Base-by-base conservation (phyloP, 164 flowering plant genomes). In the Liriodendron chinense region DNA sequence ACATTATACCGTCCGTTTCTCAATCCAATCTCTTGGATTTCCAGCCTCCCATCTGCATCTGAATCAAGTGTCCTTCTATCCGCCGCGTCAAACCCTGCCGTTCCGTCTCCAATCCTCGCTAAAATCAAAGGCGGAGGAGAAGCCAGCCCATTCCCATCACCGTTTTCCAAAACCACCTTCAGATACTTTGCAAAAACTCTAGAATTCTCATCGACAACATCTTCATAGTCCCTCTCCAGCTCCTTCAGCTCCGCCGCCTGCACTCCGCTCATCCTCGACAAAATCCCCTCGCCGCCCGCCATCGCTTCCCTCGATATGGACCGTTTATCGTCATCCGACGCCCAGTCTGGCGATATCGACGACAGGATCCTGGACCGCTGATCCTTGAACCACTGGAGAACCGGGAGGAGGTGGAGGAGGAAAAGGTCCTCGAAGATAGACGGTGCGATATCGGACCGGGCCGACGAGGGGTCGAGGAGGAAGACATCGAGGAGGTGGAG, bases 1-100 rank as follows among this genome's bases (percentile, higher is more conserved):
- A 91, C 94, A 84, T 90, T 92, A 82, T 90, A 87, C 83, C 89
- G 90, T 82, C 89, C 87, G 59, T 85, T 80, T 47, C 72, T n/a
- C 28, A 79, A 66, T 63, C 74, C 83, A 47, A 65, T 47, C 7
- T 69, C 83, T 28, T 78, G 77, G 7, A 48, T 62, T 49, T 73
- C 68, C 69, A 72, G 61, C 72, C 49, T 71, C 76, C 76, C 79
- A 53, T 84, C 83, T 43, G 57, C 76, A 26, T 24, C 65, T 24
- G 24, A 18, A 26, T 63, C 80, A 43, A 61, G 10, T 14, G 69
- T 28, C 2, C 1, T 34, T 25, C 47, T 8, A 23, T 22, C 71
- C 3, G 18, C 26, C 1, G 23, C 67, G 9, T 16, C 49, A 5
- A 1, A 47, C 53, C 74, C 53, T 57, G 16, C 34, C 16, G 77